These are phyloP conservation scores for Elymus sibiricus DNA, from an alignment of 176 grass and related monocot genomes.

Conservation along the genomic window DNA sequence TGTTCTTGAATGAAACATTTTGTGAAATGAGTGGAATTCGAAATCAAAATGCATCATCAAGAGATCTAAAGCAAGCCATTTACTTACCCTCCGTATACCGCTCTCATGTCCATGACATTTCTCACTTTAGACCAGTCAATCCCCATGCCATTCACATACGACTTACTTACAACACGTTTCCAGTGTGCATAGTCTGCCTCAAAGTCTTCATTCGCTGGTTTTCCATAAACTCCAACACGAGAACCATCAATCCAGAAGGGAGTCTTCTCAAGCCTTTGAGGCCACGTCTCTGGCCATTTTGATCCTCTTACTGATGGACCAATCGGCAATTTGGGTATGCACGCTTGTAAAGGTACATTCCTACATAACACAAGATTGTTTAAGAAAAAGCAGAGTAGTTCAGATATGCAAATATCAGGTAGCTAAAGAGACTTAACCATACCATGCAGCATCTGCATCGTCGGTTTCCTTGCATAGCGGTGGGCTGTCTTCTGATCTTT, in stretches of 20 bases:
- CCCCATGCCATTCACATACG: conserved; percentile 86
- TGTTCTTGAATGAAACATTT: neutral
- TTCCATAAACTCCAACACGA: conserved; percentile 82
- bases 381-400: conserved; percentile 17
- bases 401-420: neutral
- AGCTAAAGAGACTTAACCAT: conserved; percentile 16
- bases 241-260: conserved; percentile 88
- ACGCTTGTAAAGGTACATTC: conserved; percentile 89
- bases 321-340: conserved; percentile 84
- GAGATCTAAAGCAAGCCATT: conserved; percentile 8
- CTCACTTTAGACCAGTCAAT: conserved; percentile 94
- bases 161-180: conserved; percentile 86
- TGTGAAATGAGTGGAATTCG: neutral
- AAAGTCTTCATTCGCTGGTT: conserved; percentile 86
- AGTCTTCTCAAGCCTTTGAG: conserved; percentile 69
- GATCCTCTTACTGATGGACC: conserved; percentile 47
- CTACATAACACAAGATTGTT: conserved; percentile 40
- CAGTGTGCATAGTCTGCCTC: conserved; percentile 84
- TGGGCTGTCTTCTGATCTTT: conserved; percentile 70
- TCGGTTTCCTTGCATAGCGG: conserved; percentile 81
- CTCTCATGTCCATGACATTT: conserved; percentile 99
- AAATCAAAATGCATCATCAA: neutral
- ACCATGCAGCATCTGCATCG: conserved; percentile 93
- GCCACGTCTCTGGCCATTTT: conserved; percentile 86
- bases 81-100: conserved; percentile 95